Evolutionary conservation across 2,329 filamentous ascomycete species (phyloP).

Genomic region (Colletotrichum sp.): DNA sequence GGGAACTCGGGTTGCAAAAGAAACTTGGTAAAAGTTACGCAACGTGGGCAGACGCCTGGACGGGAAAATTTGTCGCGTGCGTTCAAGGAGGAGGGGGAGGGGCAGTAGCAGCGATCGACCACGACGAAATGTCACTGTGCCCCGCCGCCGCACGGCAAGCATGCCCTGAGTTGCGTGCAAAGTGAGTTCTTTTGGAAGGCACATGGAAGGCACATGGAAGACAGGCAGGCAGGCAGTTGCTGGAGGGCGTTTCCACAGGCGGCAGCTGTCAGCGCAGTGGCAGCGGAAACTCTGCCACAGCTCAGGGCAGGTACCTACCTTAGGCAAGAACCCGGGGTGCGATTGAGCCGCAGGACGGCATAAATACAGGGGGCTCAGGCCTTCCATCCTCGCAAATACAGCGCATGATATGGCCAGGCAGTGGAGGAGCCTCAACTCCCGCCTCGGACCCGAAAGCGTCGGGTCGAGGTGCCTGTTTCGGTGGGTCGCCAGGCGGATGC

Average conservation of each 20-base stretch:
- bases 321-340: background rate
- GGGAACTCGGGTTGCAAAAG: background rate
- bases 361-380: background rate
- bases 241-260: background rate
- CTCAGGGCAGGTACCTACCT: background rate
- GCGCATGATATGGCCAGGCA: background rate
- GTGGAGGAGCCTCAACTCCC: background rate
- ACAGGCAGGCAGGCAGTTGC: background rate
- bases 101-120: background rate
- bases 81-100: background rate
- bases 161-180: background rate
- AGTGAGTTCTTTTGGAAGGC: background rate
- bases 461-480: background rate
- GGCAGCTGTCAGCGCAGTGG: background rate
- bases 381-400: background rate
- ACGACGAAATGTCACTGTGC: background rate
- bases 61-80: background rate
- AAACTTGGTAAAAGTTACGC: background rate
- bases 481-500: background rate
- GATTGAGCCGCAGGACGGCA: background rate
- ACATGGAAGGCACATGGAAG: background rate
- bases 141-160: background rate
- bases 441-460: background rate
- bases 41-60: background rate
- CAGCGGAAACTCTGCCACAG: background rate